phyloP scores from a whole-genome alignment of 208 protist genomes.

The Lotmaria passim region DNA sequence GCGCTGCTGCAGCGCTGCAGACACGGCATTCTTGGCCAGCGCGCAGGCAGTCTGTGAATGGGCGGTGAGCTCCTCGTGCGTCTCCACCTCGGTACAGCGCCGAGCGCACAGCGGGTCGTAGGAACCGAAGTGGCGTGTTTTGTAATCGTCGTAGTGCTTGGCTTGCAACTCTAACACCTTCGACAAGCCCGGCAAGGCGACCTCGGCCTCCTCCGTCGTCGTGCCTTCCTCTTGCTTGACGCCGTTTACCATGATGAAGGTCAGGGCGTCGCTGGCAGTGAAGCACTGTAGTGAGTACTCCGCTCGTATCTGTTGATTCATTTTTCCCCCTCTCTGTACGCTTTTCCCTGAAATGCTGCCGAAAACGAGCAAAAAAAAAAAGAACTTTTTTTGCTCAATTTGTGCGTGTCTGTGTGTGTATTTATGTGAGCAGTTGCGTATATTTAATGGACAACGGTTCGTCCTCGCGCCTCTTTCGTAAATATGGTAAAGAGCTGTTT shows the following conservation, averaged over 20 bases:
- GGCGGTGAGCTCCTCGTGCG: slow-evolving; percentile 29
- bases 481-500: too few relatives aligned
- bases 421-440: too few relatives aligned
- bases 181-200: slow-evolving; percentile 14
- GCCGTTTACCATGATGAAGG: slow-evolving; percentile 30
- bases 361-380: too few relatives aligned
- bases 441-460: too few relatives aligned
- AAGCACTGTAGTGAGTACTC: slow-evolving; percentile 23
- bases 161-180: slow-evolving; percentile 25
- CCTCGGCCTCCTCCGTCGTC: background rate
- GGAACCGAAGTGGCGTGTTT: background rate
- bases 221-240: background rate
- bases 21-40: slow-evolving; percentile 29
- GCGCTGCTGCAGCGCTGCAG: slow-evolving; percentile 8
- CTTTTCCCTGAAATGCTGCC: too few relatives aligned
- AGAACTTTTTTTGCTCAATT: too few relatives aligned
- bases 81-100: background rate
- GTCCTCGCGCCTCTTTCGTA: too few relatives aligned
- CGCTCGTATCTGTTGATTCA: slow-evolving; percentile 19
- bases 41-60: slow-evolving; percentile 30
- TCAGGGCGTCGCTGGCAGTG: slow-evolving; percentile 22
- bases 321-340: too few relatives aligned
- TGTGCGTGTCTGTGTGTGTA: too few relatives aligned
- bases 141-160: slow-evolving; percentile 7
- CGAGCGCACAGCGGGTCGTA: slow-evolving; percentile 27